phyloP scores from a whole-genome alignment of 31 red algal genomes.

The Odonthalia washingtoniensis region DNA sequence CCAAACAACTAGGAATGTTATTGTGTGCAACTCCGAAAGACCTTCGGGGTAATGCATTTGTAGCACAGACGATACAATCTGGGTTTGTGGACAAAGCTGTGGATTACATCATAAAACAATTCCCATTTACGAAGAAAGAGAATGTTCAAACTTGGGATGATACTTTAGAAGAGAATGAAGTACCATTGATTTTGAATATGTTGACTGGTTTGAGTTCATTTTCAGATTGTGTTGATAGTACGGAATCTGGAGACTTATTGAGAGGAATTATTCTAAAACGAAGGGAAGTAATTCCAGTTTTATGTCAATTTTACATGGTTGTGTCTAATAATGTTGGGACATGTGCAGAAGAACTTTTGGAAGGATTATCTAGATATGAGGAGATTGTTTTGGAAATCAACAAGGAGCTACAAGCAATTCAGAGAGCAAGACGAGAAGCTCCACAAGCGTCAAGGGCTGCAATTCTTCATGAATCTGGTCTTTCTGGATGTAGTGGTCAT shows the following conservation, averaged over 20 bases:
- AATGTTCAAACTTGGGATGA: constrained; percentile 60
- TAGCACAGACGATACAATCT: constrained; percentile 45
- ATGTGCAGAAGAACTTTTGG: constrained; percentile 75
- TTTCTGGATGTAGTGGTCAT: background rate
- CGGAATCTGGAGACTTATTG: constrained; percentile 36
- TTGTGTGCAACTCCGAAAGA: constrained; percentile 68
- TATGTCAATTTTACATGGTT: constrained; percentile 80
- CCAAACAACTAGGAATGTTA: constrained; percentile 73
- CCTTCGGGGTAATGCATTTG: constrained; percentile 62
- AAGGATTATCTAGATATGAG: constrained; percentile 55
- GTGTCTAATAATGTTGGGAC: constrained; percentile 79
- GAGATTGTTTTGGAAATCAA: constrained; percentile 50
- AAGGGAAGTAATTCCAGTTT: constrained; percentile 61
- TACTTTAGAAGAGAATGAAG: constrained; percentile 46
- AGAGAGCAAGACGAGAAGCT: constrained; percentile 71
- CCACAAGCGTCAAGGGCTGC: constrained; percentile 70
- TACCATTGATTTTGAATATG: constrained; percentile 62
- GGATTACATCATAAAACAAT: constrained; percentile 55
- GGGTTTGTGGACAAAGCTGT: constrained; percentile 57
- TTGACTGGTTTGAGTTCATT: constrained; percentile 72
- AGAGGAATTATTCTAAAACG: constrained; percentile 40
- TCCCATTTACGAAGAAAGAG: constrained; percentile 57
- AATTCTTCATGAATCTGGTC: constrained; percentile 63
- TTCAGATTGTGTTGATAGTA: constrained; percentile 27
- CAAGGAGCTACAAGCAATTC: constrained; percentile 56